Percentiles rank a stretch among this genome's conserved stretches.
Evolutionary conservation across 176 grass and related monocot genomes (phyloP).

Genomic region (Saccharum spontaneum): DNA sequence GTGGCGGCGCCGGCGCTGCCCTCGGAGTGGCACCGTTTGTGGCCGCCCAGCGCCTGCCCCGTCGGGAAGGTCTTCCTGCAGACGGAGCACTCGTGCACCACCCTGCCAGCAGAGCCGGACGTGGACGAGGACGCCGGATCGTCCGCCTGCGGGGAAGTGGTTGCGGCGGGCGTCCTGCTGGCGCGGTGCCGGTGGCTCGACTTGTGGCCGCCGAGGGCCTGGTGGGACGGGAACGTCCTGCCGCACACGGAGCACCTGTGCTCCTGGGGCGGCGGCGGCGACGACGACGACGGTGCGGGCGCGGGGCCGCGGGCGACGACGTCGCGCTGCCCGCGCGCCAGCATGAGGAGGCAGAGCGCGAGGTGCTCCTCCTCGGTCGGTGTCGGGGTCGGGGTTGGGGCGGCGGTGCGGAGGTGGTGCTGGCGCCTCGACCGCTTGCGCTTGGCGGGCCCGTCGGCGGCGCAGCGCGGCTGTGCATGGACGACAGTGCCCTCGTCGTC

Average conservation of each 20-base stretch:
- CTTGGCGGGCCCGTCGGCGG: constrained; percentile 39
- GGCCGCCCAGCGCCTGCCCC: constrained; percentile 70
- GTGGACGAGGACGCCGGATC: background rate
- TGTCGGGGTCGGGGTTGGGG: background rate
- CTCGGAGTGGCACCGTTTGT: constrained; percentile 78
- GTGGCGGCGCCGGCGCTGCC: constrained; percentile 23
- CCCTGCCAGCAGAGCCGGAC: constrained; percentile 2
- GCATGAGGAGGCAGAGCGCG: constrained; percentile 77
- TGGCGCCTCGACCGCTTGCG: constrained; percentile 57
- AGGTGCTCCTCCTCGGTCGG: constrained; percentile 67
- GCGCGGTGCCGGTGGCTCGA: constrained; percentile 50
- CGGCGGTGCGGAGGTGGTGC: constrained; percentile 6
- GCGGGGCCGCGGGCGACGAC: too few species aligned
- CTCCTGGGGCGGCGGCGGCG: background rate
- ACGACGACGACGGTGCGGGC: background rate
- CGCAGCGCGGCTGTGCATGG: background rate
- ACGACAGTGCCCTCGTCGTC: background rate
- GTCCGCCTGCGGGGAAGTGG: too few species aligned
- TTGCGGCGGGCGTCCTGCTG: too few species aligned
- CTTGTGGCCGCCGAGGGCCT: constrained; percentile 75
- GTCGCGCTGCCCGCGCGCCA: constrained; percentile 47
- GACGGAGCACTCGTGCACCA: constrained; percentile 66
- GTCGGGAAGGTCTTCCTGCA: constrained; percentile 57
- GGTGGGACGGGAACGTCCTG: constrained; percentile 66
- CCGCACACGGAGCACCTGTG: constrained; percentile 62